phyloP scores from a whole-genome alignment of 164 flowering plant genomes.

The Aristolochia fimbriata region DNA sequence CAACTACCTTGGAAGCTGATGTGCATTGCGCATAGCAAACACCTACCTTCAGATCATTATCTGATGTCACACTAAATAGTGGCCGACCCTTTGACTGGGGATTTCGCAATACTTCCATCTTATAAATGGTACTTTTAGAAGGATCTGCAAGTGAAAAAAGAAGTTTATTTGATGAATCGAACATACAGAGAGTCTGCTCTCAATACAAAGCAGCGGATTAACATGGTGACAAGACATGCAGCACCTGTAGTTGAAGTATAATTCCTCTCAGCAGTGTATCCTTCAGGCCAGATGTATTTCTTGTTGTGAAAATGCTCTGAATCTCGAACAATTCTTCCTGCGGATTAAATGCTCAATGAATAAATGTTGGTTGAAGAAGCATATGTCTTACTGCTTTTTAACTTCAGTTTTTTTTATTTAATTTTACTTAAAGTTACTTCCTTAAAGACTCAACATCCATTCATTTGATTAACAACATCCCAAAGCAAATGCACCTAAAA shows the following conservation, averaged over 20 bases:
- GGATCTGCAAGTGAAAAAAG: constrained; percentile 33
- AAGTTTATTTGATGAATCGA: background rate
- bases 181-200: background rate
- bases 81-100: constrained; percentile 45
- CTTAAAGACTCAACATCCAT: too few relatives aligned
- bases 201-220: background rate
- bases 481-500: too few relatives aligned
- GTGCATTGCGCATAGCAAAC: background rate
- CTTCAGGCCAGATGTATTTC: constrained; percentile 57
- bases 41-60: constrained; percentile 58
- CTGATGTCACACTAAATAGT: constrained; percentile 62
- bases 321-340: constrained; percentile 64
- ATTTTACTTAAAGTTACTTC: too few relatives aligned
- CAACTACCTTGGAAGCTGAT: too few relatives aligned
- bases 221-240: background rate
- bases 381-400: too few relatives aligned
- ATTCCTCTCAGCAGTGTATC: constrained; percentile 64
- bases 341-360: constrained; percentile 7
- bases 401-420: too few relatives aligned
- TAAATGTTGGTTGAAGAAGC: too few relatives aligned
- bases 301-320: constrained; percentile 49
- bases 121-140: constrained; percentile 28
- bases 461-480: too few relatives aligned
- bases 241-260: constrained; percentile 46
- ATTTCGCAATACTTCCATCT: constrained; percentile 76